Evolutionary conservation across 1,139 yeast genomes (phyloP).

Genomic region (Suhomyces panamericanus): DNA sequence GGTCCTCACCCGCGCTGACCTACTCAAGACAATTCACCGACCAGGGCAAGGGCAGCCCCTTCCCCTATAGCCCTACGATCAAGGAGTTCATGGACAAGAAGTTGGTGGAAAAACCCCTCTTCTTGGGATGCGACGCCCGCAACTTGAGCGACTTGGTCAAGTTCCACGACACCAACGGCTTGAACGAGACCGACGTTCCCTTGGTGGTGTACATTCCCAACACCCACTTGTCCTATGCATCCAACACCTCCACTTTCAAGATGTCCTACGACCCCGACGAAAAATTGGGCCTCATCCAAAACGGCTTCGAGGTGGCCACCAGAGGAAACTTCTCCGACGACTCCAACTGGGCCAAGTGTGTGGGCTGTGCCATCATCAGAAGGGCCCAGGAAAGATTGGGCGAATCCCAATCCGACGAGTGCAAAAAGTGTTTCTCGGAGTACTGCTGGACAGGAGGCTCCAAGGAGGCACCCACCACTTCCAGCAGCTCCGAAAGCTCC

Average conservation of each 20-base stretch:
- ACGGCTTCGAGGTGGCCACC: slow-evolving; percentile 43
- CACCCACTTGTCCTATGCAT: slow-evolving; percentile 27
- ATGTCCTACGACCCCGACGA: slow-evolving; percentile 41
- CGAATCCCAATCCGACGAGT: slow-evolving; percentile 39
- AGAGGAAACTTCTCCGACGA: slow-evolving; percentile 39
- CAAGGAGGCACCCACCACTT: slow-evolving; percentile 19
- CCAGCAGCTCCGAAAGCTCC: slow-evolving; percentile 6
- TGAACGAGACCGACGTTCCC: slow-evolving; percentile 39
- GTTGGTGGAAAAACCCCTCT: slow-evolving; percentile 35
- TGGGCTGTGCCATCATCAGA: slow-evolving; percentile 49
- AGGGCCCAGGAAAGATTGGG: slow-evolving; percentile 44
- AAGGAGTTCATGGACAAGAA: slow-evolving; percentile 30
- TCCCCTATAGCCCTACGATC: slow-evolving; percentile 42
- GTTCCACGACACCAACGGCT: slow-evolving; percentile 28
- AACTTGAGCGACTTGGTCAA: slow-evolving; percentile 31
- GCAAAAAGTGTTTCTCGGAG: slow-evolving; percentile 37
- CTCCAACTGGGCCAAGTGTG: slow-evolving; percentile 42
- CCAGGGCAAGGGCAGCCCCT: slow-evolving; percentile 42
- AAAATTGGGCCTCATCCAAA: slow-evolving; percentile 31
- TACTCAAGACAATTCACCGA: slow-evolving; percentile 49
- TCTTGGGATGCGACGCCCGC: slow-evolving; percentile 42
- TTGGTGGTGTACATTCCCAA: slow-evolving; percentile 44
- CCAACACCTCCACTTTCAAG: slow-evolving; percentile 43
- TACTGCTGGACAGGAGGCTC: slow-evolving; percentile 43
- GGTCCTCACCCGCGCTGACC: slow-evolving; percentile 62